Evolutionary conservation across 257 asterid genomes (phyloP), one percentile per base, ranked within the genome.

Genomic region (Echium plantagineum): DNA sequence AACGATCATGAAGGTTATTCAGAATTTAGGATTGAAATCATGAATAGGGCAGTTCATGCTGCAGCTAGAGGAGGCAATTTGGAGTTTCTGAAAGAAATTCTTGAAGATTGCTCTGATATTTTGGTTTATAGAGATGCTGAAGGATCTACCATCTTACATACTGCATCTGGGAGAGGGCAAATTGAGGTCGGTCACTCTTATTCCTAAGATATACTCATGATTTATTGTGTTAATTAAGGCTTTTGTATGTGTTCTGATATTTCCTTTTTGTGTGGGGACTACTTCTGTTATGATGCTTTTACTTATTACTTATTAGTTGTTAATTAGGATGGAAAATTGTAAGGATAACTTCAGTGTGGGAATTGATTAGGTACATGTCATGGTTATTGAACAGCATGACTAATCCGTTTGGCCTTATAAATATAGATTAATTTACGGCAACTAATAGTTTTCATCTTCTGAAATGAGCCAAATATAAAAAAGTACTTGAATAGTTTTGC

Each of bases 41-140:
- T 60, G 77, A 82, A 82, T 58, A 67, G 98, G 69, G 90, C 94
- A 19, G 81, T 82, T 60, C 96, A 91, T 63, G 87, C 96, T 17
- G 83, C 86, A 38, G 90, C 94, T 4, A 85, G 95, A 74, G 98
- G 98, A 61, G 98, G 96, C 26, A 76, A 74, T 71, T 61, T 81
- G 68, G 87, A 59, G 79, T 57, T 88, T 48, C 59, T 91, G 83
- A 78, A 9, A 28, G 94, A 85, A 61, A 55, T 85, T 63, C 82
- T 91, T 63, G 80, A 71, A 10, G 85, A 72, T 48, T 69, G 73
- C 24, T 78, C 55, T 7, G 89, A 83, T 79, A 78, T 81, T 59
- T 72, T 85, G 78, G 80, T 26, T 63, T 91, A 70, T 52, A 74
- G 89, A 71, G 98, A 91, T 81, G 85, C 69, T 54, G 63, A 65